A percentile compares a stretch with the other conserved stretches of the same genome.
phyloP scores from a whole-genome alignment of 1,284 basidiomycete genomes.

The Afroboletus lepidellus region DNA sequence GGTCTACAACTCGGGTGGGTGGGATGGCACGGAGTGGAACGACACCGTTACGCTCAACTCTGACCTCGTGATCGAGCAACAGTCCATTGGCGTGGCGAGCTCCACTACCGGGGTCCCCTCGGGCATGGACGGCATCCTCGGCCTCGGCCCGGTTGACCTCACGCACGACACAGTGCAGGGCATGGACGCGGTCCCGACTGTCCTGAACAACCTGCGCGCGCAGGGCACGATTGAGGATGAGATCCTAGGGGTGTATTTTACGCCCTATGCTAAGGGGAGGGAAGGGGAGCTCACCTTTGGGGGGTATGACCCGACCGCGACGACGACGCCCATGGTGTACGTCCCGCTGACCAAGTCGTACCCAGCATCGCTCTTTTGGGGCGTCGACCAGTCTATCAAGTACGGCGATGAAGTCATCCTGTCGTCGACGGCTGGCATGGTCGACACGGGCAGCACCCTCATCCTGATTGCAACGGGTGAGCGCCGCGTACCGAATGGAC shows the following conservation, averaged over 20 bases:
- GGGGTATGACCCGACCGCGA: slow-evolving; percentile 37
- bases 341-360: background rate
- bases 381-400: background rate
- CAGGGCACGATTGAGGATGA: slow-evolving; percentile 49
- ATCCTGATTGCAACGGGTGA: slow-evolving; percentile 40
- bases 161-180: slow-evolving; percentile 37
- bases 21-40: slow-evolving; percentile 50
- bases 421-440: slow-evolving; percentile 29
- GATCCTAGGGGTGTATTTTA: slow-evolving; percentile 40
- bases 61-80: slow-evolving; percentile 44
- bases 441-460: slow-evolving; percentile 38
- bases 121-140: slow-evolving; percentile 53
- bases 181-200: slow-evolving; percentile 36
- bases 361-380: background rate
- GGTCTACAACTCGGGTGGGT: slow-evolving; percentile 50
- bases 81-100: slow-evolving; percentile 53
- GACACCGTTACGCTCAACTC: slow-evolving; percentile 47
- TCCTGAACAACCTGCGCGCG: slow-evolving; percentile 42
- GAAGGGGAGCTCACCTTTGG: slow-evolving; percentile 51
- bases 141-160: slow-evolving; percentile 54
- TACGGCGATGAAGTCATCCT: slow-evolving; percentile 38
- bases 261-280: slow-evolving; percentile 35
- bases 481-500: background rate
- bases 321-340: slow-evolving; percentile 36
- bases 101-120: slow-evolving; percentile 40